phyloP scores from a whole-genome alignment of 768 basidiomycete genomes.

The Lactarius indigo region DNA sequence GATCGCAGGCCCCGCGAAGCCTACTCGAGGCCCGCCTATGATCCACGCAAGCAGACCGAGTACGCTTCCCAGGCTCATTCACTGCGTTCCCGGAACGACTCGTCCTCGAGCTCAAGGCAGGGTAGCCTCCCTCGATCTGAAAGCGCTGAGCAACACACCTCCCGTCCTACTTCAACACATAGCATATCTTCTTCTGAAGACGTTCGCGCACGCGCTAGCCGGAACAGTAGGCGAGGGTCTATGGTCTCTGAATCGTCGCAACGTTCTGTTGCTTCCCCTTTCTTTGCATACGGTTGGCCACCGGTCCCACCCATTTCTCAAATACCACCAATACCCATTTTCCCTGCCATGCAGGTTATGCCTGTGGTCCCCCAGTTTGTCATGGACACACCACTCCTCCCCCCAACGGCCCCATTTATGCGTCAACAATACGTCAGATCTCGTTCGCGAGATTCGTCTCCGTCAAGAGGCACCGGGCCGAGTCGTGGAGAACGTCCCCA shows the following conservation, averaged over 20 bases:
- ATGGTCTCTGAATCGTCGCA: conserved; percentile 20
- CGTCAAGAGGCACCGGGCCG: background rate
- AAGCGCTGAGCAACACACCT: conserved; percentile 4
- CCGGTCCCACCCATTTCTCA: conserved; percentile 16
- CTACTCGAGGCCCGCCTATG: conserved; percentile 23
- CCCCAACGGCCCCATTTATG: conserved; percentile 28
- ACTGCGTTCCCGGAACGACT: background rate
- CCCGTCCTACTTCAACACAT: conserved; percentile 15
- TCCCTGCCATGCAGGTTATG: conserved; percentile 18
- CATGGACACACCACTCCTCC: conserved; percentile 27
- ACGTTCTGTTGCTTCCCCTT: conserved; percentile 7
- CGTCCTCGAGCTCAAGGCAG: conserved; percentile 17
- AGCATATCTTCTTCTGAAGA: conserved; percentile 23
- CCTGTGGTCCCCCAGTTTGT: conserved; percentile 23
- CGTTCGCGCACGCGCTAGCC: conserved; percentile 4
- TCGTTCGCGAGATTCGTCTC: conserved; percentile 17
- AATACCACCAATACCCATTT: conserved; percentile 18
- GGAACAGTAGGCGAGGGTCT: conserved; percentile 19
- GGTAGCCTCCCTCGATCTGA: conserved; percentile 16
- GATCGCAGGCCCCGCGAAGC: conserved; percentile 19
- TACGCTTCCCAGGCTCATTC: background rate
- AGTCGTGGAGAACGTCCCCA: conserved; percentile 22
- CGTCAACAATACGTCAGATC: conserved; percentile 19
- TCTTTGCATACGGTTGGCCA: conserved; percentile 17
- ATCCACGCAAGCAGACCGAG: conserved; percentile 19